A percentile compares a stretch with the other conserved stretches of the same genome.
phyloP scores from a whole-genome alignment of 2,329 filamentous ascomycete genomes.

The Chalaropsis ovoidea region DNA sequence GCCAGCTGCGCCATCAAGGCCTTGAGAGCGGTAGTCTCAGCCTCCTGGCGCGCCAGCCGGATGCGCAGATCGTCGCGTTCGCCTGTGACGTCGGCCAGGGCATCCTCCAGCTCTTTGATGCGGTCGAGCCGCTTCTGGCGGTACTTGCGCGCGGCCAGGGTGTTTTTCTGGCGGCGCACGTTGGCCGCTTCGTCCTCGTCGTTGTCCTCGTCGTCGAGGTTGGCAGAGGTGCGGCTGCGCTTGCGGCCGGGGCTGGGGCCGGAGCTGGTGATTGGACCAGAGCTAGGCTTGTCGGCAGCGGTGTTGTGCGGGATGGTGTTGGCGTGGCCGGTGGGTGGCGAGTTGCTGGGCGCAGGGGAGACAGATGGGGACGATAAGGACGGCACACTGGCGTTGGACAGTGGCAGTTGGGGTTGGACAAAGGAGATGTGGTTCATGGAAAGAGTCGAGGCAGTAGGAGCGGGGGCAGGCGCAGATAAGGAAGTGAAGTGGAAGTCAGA shows the following conservation, averaged over 20 bases:
- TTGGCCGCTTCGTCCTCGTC: conserved; percentile 21
- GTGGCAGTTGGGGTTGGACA: conserved; percentile 3
- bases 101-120: conserved; percentile 50
- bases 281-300: neutral
- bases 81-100: conserved; percentile 47
- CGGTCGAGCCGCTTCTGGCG: conserved; percentile 61
- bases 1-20: conserved; percentile 35
- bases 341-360: conserved; percentile 10
- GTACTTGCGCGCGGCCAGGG: conserved; percentile 60
- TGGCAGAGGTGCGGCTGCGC: conserved; percentile 17
- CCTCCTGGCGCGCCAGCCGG: conserved; percentile 53
- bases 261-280: neutral
- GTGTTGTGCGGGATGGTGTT: neutral
- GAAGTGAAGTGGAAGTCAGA: conserved; percentile 18
- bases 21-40: conserved; percentile 52
- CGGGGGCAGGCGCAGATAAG: conserved; percentile 16
- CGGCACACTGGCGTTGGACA: neutral
- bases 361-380: conserved; percentile 11
- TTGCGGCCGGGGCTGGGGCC: conserved; percentile 7
- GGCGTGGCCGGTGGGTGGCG: neutral
- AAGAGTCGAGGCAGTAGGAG: neutral
- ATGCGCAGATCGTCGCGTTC: conserved; percentile 56
- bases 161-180: conserved; percentile 50
- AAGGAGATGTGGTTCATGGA: conserved; percentile 19
- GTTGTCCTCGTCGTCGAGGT: conserved; percentile 18